A percentile compares a stretch with the other conserved stretches of the same genome.
These are phyloP conservation scores for Nidularia pulvinata DNA, from an alignment of 768 basidiomycete genomes.

Conservation along the genomic window DNA sequence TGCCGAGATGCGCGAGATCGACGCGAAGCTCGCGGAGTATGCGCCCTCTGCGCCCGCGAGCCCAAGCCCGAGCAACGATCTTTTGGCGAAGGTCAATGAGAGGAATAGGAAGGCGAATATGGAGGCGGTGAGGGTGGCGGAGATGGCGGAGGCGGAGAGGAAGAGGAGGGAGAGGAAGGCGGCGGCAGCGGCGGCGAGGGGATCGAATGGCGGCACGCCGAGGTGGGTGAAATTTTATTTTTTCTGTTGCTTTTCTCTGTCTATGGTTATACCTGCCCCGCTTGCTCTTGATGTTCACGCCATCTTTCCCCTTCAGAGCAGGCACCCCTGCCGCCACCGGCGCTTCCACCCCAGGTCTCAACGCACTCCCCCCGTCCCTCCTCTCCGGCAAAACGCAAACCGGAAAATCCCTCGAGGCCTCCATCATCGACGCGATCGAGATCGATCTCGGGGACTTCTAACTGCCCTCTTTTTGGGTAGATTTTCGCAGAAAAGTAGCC, in stretches of 20 bases:
- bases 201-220: slow-evolving; percentile 55
- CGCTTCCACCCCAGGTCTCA: slow-evolving; percentile 15
- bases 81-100: slow-evolving; percentile 84
- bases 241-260: slow-evolving; percentile 52
- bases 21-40: slow-evolving; percentile 61
- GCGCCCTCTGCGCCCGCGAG: slow-evolving; percentile 13
- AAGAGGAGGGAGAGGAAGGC: slow-evolving; percentile 70
- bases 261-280: slow-evolving; percentile 24
- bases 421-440: slow-evolving; percentile 66
- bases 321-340: slow-evolving; percentile 36
- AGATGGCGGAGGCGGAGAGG: slow-evolving; percentile 66
- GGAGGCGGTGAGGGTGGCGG: slow-evolving; percentile 79
- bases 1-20: slow-evolving; percentile 59
- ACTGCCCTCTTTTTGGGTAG: no score
- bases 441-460: slow-evolving; percentile 82
- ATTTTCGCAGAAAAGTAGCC: no score
- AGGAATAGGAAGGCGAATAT: slow-evolving; percentile 85
- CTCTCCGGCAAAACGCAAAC: slow-evolving; percentile 15
- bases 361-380: slow-evolving; percentile 7
- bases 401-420: slow-evolving; percentile 49
- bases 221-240: slow-evolving; percentile 60
- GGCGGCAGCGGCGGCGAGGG: slow-evolving; percentile 33
- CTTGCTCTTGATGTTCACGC: slow-evolving; percentile 17
- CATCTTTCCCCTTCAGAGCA: slow-evolving; percentile 31
- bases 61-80: slow-evolving; percentile 24